Conservation (phyloP, 495 filamentous ascomycete species). For the Aspergillus leporis region DNA sequence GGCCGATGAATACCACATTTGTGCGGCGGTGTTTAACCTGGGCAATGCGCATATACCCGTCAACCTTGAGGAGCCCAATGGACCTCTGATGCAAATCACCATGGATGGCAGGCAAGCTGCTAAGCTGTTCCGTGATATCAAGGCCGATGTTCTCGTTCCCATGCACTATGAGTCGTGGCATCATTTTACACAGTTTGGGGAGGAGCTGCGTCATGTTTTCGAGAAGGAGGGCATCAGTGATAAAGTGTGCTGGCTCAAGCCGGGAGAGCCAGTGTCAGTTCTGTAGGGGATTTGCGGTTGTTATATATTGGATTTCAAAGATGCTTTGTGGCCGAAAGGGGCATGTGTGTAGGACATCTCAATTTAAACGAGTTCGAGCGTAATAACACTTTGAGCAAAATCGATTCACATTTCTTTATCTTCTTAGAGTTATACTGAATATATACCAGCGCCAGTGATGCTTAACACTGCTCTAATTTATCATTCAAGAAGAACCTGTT, state of each 20-base stretch:
- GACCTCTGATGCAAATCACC: conserved; percentile 16
- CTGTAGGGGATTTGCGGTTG: not conserved
- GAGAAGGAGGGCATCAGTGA: conserved; percentile 26
- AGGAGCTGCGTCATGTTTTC: conserved; percentile 22
- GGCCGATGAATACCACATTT: conserved; percentile 19
- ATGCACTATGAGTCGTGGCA: conserved; percentile 54
- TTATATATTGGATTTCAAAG: not conserved
- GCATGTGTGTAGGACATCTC: too few relatives aligned
- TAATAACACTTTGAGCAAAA: too few relatives aligned
- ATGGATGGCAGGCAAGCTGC: conserved; percentile 49
- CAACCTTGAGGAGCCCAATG: not conserved
- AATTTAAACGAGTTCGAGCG: too few relatives aligned
- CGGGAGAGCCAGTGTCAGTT: conserved; percentile 12
- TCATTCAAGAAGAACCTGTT: too few relatives aligned
- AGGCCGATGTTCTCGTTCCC: conserved; percentile 46
- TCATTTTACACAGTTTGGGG: conserved; percentile 44
- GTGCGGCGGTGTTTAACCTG: conserved; percentile 26
- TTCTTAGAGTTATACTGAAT: too few relatives aligned
- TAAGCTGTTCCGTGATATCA: conserved; percentile 38
- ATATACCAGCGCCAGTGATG: too few relatives aligned
- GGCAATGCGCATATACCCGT: conserved; percentile 7
- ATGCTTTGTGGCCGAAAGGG: too few relatives aligned
- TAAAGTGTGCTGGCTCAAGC: conserved; percentile 25
- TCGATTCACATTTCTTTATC: too few relatives aligned
- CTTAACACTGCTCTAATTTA: too few relatives aligned